phyloP scores from a whole-genome alignment of 2,329 filamentous ascomycete species.

The Didymella lethalis region DNA sequence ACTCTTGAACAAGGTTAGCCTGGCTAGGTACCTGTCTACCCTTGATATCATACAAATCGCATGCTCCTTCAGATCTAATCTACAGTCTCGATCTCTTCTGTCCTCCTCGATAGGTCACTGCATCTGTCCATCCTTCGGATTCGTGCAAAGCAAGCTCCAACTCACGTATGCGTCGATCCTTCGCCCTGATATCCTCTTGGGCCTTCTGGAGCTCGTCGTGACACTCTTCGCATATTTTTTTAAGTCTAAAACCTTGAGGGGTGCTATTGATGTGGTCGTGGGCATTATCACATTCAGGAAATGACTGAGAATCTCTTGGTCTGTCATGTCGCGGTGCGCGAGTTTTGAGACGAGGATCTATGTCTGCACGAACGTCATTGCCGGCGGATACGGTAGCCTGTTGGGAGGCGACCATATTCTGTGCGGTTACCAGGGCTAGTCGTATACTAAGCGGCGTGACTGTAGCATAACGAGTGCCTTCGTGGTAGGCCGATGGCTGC shows the following conservation, averaged over 20 bases:
- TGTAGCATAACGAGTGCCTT: neutral
- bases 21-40: neutral
- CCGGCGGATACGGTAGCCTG: neutral
- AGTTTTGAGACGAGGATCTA: neutral
- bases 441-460: neutral
- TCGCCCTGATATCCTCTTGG: neutral
- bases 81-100: neutral
- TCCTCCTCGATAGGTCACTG: neutral
- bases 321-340: neutral
- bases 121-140: neutral
- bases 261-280: neutral
- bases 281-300: neutral
- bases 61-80: neutral
- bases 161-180: constrained; percentile 3
- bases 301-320: neutral
- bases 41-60: neutral
- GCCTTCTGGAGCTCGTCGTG: neutral
- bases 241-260: too few relatives aligned
- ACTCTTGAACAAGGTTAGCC: neutral
- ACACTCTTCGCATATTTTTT: neutral
- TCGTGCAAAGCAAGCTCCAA: constrained; percentile 9
- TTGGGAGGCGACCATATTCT: neutral
- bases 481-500: neutral
- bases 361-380: neutral
- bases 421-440: neutral